A percentile compares a stretch with the other conserved stretches of the same genome.
These are phyloP conservation scores for Xerocomus amazonicus DNA, from an alignment of 1,284 basidiomycete genomes.

Conservation along the genomic window DNA sequence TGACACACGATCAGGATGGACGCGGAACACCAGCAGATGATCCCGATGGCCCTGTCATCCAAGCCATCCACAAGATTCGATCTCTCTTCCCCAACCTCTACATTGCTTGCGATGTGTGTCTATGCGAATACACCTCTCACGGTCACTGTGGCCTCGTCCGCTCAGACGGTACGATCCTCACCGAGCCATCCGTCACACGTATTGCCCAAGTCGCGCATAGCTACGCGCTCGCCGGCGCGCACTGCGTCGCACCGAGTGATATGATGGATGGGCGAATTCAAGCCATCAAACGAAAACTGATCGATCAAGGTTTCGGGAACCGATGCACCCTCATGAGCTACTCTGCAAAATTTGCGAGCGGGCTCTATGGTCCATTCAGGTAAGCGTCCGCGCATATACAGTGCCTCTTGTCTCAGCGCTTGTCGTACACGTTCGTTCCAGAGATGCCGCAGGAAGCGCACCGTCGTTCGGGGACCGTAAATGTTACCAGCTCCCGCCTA, in stretches of 20 bases:
- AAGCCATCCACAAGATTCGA: constrained; percentile 78
- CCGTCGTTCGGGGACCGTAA: constrained; percentile 94
- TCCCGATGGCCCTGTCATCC: constrained; percentile 87
- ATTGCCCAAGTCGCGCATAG: constrained; percentile 90
- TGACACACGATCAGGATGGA: constrained; percentile 56
- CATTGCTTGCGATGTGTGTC: constrained; percentile 93
- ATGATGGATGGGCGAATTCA: constrained; percentile 99
- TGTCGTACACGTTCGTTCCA: constrained; percentile 27
- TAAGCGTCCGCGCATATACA: constrained; percentile 34
- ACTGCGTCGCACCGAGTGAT: constrained; percentile 98
- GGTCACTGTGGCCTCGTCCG: constrained; percentile 92
- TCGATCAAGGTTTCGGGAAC: constrained; percentile 82
- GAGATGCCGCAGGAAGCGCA: constrained; percentile 93
- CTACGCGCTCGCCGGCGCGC: constrained; percentile 93
- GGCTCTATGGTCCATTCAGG: constrained; percentile 98
- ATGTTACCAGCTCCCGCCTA: constrained; percentile 94
- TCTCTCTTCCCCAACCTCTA: constrained; percentile 79
- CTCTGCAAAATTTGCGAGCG: constrained; percentile 97
- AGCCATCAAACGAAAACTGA: constrained; percentile 84
- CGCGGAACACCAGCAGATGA: constrained; percentile 90
- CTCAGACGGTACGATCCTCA: constrained; percentile 72
- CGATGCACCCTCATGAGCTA: constrained; percentile 94
- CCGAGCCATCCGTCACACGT: constrained; percentile 73
- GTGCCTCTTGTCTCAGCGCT: background rate
- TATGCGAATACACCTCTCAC: constrained; percentile 99